Evolutionary conservation across 2,329 filamentous ascomycete genomes (phyloP).

Genomic region (Xylariaceae sp.): DNA sequence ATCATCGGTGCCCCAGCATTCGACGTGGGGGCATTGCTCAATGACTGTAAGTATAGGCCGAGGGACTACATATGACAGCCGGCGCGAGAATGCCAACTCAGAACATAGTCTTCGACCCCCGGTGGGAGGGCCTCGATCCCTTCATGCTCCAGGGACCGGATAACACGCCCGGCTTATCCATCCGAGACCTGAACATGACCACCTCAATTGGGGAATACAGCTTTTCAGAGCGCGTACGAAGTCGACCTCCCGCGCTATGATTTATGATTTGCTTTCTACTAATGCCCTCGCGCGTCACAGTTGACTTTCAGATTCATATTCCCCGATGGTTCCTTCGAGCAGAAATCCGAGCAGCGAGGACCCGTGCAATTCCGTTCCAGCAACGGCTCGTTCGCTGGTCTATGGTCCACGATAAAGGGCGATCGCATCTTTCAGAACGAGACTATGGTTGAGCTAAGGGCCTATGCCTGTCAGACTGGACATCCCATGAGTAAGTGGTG

Average conservation of each 20-base stretch:
- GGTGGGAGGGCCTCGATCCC: conserved; percentile 4
- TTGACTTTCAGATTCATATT: conserved; percentile 7
- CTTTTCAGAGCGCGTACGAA: conserved; percentile 9
- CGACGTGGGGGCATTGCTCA: conserved; percentile 1
- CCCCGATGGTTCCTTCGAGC: conserved; percentile 16
- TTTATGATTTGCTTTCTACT: background rate
- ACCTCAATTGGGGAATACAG: conserved; percentile 8
- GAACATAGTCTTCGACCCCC: conserved; percentile 5
- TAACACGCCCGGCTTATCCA: conserved; percentile 10
- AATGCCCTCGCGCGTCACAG: background rate
- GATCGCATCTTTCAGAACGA: conserved; percentile 13
- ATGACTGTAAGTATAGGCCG: conserved; percentile 12
- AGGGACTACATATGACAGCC: background rate
- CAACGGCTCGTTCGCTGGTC: conserved; percentile 15
- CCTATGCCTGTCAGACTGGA: conserved; percentile 16
- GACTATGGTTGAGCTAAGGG: conserved; percentile 9
- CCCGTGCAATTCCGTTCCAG: conserved; percentile 5
- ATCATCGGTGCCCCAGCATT: conserved; percentile 11
- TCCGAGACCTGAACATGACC: background rate
- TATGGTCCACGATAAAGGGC: conserved; percentile 13
- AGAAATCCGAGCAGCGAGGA: conserved; percentile 14
- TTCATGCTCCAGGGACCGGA: conserved; percentile 3
- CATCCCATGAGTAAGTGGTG: conserved; percentile 11
- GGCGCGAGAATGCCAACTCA: background rate
- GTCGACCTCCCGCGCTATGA: no score